Evolutionary conservation across 768 basidiomycete genomes (phyloP), one percentile per base, ranked within the genome.

Genomic region (Dendrothele bispora): DNA sequence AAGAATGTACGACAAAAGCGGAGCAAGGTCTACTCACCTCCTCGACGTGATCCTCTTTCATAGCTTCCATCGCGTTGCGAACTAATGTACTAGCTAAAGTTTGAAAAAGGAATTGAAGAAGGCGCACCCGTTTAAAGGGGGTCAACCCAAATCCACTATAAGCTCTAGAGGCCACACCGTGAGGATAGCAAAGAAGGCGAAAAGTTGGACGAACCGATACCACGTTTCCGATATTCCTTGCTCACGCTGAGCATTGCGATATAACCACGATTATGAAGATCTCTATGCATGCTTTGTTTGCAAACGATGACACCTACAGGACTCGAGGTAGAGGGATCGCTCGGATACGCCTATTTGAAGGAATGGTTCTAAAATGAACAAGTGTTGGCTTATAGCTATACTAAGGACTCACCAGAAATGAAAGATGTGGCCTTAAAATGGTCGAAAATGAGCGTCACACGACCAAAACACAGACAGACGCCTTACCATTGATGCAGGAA

Each of bases 221-320:
- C 95, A 44, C 86, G 83, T 66, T 95, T 88, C 29, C 95, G 77
- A 80, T 84, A 97, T 30, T 74, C 67, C 65, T 84, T 85, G 65
- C 80, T 78, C 24, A 98, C 93, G 60, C 91, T 92, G 46, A 98
- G 80, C 97, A 98, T 98, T 29, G 95, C 97, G 49, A 99, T 95
- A 64, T 99, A 99, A 12, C 97, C 97, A 62, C 97, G 70, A 62
- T 93, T 91, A 8, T 81, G 72, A 30, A 72, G 68, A 52, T 86
- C 79, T 46, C 75, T 74, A 69, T 98, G 97, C 63, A 80, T 75
- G 57, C 93, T 93, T 69, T 97, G 95, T 75, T 98, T 99, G 80
- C 93, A 97, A 18, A 99, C 88, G 51, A 99, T 91, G 14, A 91
- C 91, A 24, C 92, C 97, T 52, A 98, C 80, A 15, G 94, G 90